Evolutionary conservation across 257 asterid species (phyloP).

Genomic region (Jacaranda mimosifolia): DNA sequence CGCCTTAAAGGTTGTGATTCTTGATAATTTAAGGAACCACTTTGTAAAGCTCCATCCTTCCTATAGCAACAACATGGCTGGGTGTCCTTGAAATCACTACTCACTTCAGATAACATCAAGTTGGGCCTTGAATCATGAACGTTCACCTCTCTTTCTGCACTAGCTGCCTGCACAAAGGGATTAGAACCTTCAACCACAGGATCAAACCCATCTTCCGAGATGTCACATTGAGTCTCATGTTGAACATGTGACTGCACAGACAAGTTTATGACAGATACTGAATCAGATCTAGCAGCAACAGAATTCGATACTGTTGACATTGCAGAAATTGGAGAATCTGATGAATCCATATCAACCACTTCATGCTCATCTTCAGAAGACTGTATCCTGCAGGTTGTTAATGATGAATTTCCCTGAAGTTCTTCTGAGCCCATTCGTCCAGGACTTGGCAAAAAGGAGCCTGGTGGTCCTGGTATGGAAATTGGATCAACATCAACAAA

Average conservation of each 20-base stretch:
- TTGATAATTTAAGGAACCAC: slow-evolving; percentile 48
- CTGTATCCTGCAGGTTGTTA: slow-evolving; percentile 73
- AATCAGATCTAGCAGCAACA: slow-evolving; percentile 58
- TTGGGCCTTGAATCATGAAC: slow-evolving; percentile 42
- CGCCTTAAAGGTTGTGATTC: slow-evolving; percentile 58
- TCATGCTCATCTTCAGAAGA: slow-evolving; percentile 80
- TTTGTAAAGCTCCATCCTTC: slow-evolving; percentile 58
- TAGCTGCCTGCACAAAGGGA: slow-evolving; percentile 36
- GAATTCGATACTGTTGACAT: slow-evolving; percentile 61
- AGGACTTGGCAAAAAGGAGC: slow-evolving; percentile 93
- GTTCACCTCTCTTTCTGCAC: slow-evolving; percentile 39
- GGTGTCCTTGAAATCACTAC: slow-evolving; percentile 45
- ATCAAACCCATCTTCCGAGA: slow-evolving; percentile 40
- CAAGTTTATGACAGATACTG: slow-evolving; percentile 49
- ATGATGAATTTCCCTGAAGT: slow-evolving; percentile 78
- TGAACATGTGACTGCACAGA: slow-evolving; percentile 42
- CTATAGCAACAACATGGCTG: slow-evolving; percentile 76
- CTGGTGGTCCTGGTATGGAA: slow-evolving; percentile 96
- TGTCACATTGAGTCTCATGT: slow-evolving; percentile 44
- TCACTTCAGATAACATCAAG: slow-evolving; percentile 35
- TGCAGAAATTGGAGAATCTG: slow-evolving; percentile 80
- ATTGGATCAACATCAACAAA: slow-evolving; percentile 79
- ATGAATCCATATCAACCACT: slow-evolving; percentile 65
- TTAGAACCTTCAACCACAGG: slow-evolving; percentile 45
- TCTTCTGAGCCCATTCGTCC: slow-evolving; percentile 83